These are phyloP conservation scores for Blumeria graminis DNA, from an alignment of 2,329 filamentous ascomycete genomes.

Conservation along the genomic window DNA sequence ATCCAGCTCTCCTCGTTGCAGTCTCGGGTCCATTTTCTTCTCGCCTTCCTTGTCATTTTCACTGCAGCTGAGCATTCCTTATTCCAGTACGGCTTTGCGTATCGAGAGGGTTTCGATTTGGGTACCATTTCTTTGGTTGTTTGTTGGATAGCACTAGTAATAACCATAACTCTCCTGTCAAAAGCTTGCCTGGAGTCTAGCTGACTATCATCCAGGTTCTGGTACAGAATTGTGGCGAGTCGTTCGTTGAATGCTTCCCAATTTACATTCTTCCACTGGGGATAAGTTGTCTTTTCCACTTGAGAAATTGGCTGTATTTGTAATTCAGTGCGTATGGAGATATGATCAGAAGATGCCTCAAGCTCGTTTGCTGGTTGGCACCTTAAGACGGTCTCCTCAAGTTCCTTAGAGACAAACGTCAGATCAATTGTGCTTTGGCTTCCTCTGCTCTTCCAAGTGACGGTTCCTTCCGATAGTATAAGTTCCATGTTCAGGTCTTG, in stretches of 20 bases:
- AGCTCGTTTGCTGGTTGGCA: neutral
- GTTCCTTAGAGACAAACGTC: neutral
- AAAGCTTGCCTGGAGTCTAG: neutral
- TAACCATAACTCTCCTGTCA: neutral
- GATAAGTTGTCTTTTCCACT: neutral
- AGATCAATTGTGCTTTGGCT: neutral
- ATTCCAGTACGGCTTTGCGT: neutral
- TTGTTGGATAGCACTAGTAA: too few relatives aligned
- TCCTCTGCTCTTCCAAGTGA: neutral
- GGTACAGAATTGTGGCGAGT: too few relatives aligned
- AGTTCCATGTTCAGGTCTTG: neutral
- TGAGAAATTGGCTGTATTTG: neutral
- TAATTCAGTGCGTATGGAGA: neutral
- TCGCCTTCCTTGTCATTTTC: neutral
- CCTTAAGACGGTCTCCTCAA: neutral
- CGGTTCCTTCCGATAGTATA: neutral
- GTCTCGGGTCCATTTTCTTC: neutral
- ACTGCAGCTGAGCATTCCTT: neutral
- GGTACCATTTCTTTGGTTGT: neutral
- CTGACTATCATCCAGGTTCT: neutral
- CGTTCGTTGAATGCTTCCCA: neutral
- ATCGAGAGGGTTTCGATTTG: neutral
- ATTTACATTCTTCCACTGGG: neutral
- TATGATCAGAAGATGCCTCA: neutral
- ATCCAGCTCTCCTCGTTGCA: neutral